Conservation (phyloP, 495 filamentous ascomycete genomes). For the Xylaria grammica region DNA sequence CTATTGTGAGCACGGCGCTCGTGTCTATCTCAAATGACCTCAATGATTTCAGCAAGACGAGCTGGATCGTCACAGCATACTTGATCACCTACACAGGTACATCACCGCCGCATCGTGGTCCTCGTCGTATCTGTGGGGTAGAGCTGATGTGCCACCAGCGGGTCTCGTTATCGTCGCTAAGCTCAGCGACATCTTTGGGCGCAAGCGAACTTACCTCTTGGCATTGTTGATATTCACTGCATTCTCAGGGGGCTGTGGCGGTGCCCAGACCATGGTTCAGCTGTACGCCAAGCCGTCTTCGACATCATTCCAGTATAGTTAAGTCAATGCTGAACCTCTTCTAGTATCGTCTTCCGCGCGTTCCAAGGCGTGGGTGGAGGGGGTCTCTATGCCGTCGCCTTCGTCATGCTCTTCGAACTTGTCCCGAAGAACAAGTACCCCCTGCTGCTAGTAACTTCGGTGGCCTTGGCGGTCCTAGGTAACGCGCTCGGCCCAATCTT, state of each 20-base stretch:
- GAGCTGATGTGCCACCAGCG: slow-evolving; percentile 11
- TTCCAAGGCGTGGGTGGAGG: slow-evolving; percentile 53
- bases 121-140: not conserved
- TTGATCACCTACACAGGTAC: slow-evolving; percentile 39
- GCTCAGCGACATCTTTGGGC: slow-evolving; percentile 46
- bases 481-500: slow-evolving; percentile 48
- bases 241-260: slow-evolving; percentile 48
- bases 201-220: slow-evolving; percentile 38
- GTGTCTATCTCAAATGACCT: slow-evolving; percentile 55
- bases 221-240: slow-evolving; percentile 46
- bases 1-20: slow-evolving; percentile 24
- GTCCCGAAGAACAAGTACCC: slow-evolving; percentile 34
- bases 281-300: slow-evolving; percentile 30
- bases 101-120: not conserved
- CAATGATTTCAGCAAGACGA: slow-evolving; percentile 45
- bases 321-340: not conserved
- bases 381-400: slow-evolving; percentile 43
- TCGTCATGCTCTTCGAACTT: slow-evolving; percentile 45
- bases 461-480: slow-evolving; percentile 28
- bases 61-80: slow-evolving; percentile 58
- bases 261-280: slow-evolving; percentile 39
- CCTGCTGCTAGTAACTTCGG: slow-evolving; percentile 30
- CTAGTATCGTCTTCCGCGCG: slow-evolving; percentile 43
- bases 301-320: not conserved
- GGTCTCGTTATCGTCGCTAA: slow-evolving; percentile 43